Percentiles rank a stretch among this genome's conserved stretches.
Conservation (phyloP, 176 grass and related monocot species). For the Musa itinerans region DNA sequence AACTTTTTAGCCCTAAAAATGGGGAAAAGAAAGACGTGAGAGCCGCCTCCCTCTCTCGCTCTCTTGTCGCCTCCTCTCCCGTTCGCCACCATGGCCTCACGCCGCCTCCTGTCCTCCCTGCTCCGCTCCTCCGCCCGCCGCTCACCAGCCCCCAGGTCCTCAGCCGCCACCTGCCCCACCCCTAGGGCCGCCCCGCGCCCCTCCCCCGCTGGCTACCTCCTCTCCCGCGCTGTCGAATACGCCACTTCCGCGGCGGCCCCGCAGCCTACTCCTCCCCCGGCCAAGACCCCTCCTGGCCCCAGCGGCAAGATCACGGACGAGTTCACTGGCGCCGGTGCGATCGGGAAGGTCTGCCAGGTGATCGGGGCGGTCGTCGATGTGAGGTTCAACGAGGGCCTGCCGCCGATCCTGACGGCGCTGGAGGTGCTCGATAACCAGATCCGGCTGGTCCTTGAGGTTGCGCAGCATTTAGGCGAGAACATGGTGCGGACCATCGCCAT, state of each 20-base stretch:
- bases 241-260: conserved; percentile 13
- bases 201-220: conserved; percentile 28
- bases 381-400: conserved; percentile 73
- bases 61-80: neutral
- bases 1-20: neutral
- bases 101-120: conserved; percentile 64
- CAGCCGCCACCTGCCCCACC: conserved; percentile 58
- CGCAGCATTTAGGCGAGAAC: conserved; percentile 89
- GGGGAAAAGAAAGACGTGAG: neutral
- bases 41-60: neutral
- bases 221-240: conserved; percentile 28
- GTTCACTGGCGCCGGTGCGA: conserved; percentile 84
- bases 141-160: conserved; percentile 41
- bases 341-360: conserved; percentile 92
- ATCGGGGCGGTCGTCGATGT: conserved; percentile 98
- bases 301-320: conserved; percentile 90
- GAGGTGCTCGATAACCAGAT: conserved; percentile 97
- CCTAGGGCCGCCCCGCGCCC: conserved; percentile 47
- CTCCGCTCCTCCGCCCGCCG: conserved; percentile 34
- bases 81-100: conserved; percentile 54
- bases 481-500: conserved; percentile 97
- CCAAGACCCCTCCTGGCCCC: conserved; percentile 6
- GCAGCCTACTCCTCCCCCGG: conserved; percentile 1
- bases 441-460: conserved; percentile 89
- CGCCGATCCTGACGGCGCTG: conserved; percentile 92